phyloP scores from a whole-genome alignment of 2,329 filamentous ascomycete genomes.

The Penicillium frequentans region DNA sequence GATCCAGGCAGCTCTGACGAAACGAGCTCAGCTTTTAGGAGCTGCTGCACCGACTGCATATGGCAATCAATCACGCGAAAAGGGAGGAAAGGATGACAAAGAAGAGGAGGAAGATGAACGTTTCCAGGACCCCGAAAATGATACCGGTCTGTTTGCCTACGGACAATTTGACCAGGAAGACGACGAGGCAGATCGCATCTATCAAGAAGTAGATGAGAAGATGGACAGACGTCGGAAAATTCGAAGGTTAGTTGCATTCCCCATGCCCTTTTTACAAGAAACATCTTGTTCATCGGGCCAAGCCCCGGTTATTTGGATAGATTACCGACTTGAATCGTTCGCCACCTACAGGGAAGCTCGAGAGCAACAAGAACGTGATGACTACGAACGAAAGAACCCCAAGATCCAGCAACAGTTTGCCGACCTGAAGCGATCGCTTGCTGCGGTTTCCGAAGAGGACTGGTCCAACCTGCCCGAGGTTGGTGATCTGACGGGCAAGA shows the following conservation, averaged over 20 bases:
- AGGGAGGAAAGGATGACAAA: conserved; percentile 60
- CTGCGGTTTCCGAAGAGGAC: conserved; percentile 87
- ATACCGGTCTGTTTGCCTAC: conserved; percentile 90
- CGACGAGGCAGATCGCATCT: conserved; percentile 95
- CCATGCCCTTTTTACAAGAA: conserved; percentile 32
- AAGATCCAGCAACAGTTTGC: conserved; percentile 98
- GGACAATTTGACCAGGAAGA: conserved; percentile 97
- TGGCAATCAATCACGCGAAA: conserved; percentile 67
- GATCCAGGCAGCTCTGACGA: conserved; percentile 95
- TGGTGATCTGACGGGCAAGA: conserved; percentile 93
- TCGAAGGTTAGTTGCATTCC: conserved; percentile 70
- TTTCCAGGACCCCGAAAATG: conserved; percentile 95
- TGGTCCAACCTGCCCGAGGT: conserved; percentile 96
- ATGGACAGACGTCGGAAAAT: conserved; percentile 88
- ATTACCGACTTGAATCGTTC: conserved; percentile 70
- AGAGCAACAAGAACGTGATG: conserved; percentile 85
- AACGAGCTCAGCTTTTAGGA: conserved; percentile 81
- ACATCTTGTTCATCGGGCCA: conserved; percentile 65
- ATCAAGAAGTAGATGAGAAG: conserved; percentile 91
- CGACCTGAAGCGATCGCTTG: conserved; percentile 87
- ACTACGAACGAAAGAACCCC: conserved; percentile 95
- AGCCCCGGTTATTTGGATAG: conserved; percentile 64
- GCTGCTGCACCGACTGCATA: conserved; percentile 71
- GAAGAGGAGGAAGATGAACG: conserved; percentile 76
- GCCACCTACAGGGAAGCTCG: conserved; percentile 79